A percentile compares a stretch with the other conserved stretches of the same genome.
phyloP scores from a whole-genome alignment of 768 basidiomycete species.

The Leccinum rimulosum region DNA sequence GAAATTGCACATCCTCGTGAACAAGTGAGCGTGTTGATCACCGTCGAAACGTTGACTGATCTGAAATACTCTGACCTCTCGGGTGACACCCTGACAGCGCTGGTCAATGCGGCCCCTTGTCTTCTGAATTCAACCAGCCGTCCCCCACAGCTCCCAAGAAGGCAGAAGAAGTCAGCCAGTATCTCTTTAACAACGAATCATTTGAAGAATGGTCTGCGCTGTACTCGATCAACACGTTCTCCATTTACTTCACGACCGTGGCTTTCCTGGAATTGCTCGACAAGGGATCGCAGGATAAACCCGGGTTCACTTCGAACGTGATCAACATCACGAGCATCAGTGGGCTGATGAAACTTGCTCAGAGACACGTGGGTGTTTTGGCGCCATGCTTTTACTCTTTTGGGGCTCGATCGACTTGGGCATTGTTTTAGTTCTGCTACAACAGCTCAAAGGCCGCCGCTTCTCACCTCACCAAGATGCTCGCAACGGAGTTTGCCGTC shows the following conservation, averaged over 20 bases:
- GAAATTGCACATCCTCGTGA: slow-evolving; percentile 74
- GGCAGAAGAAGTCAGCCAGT: slow-evolving; percentile 62
- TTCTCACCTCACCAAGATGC: slow-evolving; percentile 72
- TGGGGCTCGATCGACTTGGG: neutral
- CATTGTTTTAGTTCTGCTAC: slow-evolving; percentile 61
- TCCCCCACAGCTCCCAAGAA: slow-evolving; percentile 58
- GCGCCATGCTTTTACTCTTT: neutral
- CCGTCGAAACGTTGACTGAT: neutral
- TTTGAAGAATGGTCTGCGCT: slow-evolving; percentile 61
- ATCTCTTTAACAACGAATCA: slow-evolving; percentile 66
- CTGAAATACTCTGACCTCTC: neutral
- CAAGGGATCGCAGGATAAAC: slow-evolving; percentile 61
- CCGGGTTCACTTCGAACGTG: slow-evolving; percentile 59
- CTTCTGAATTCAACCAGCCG: slow-evolving; percentile 55
- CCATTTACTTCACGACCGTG: slow-evolving; percentile 74
- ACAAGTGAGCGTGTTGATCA: slow-evolving; percentile 53
- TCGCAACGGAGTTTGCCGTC: slow-evolving; percentile 72
- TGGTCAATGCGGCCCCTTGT: slow-evolving; percentile 66
- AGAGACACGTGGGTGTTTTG: slow-evolving; percentile 64
- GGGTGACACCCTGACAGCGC: slow-evolving; percentile 44
- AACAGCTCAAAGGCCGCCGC: slow-evolving; percentile 80
- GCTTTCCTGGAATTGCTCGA: slow-evolving; percentile 76
- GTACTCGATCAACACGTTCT: slow-evolving; percentile 67
- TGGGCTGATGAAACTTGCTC: slow-evolving; percentile 65
- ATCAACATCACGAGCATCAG: slow-evolving; percentile 81